Evolutionary conservation across 768 basidiomycete species (phyloP).

Genomic region (Lyophyllum atratum): DNA sequence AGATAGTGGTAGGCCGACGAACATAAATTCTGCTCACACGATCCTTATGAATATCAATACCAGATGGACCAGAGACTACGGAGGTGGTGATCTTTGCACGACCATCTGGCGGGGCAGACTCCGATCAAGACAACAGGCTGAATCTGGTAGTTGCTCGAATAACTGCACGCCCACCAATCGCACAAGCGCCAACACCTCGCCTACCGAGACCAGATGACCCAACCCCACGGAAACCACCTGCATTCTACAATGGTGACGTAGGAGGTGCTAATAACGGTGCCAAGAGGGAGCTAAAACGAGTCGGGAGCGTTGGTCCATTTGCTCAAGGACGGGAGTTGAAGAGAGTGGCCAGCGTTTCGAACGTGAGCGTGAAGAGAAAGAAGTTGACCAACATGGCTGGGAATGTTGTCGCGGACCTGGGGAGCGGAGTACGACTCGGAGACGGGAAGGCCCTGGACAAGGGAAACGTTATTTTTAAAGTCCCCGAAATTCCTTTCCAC

Average conservation of each 20-base stretch:
- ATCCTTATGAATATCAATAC: not conserved
- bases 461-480: conserved; percentile 46
- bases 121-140: conserved; percentile 27
- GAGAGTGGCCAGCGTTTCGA: conserved; percentile 10
- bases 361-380: conserved; percentile 29
- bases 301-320: conserved; percentile 25
- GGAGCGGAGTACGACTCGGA: conserved; percentile 38
- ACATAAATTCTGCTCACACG: not conserved
- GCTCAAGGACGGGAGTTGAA: conserved; percentile 16
- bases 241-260: conserved; percentile 27
- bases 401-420: conserved; percentile 32
- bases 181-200: conserved; percentile 31
- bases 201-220: conserved; percentile 77
- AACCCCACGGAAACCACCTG: conserved; percentile 69
- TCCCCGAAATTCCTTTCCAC: conserved; percentile 45
- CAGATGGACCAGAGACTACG: conserved; percentile 71
- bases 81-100: conserved; percentile 60
- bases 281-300: conserved; percentile 30
- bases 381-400: conserved; percentile 27
- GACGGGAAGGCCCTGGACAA: conserved; percentile 12
- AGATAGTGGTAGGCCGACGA: conserved; percentile 56
- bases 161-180: conserved; percentile 35
- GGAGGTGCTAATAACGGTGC: conserved; percentile 5
- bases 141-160: conserved; percentile 61
- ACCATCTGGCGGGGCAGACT: conserved; percentile 9